These are phyloP conservation scores for Elongisporangium prolatum DNA, from an alignment of 352 stramenopile species.

Conservation along the genomic window DNA sequence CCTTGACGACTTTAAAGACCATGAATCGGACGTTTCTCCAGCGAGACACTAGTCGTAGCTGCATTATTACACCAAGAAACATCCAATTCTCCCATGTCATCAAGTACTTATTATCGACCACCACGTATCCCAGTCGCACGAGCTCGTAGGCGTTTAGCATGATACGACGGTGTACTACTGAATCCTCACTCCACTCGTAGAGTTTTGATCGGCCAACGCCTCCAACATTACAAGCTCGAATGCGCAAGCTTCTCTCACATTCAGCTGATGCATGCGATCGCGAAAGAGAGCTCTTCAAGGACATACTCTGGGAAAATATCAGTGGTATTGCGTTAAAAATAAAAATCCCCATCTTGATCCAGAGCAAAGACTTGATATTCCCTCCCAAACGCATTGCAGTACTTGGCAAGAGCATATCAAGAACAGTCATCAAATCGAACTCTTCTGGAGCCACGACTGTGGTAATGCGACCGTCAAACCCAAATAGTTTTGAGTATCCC, in stretches of 20 bases:
- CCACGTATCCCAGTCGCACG: slow-evolving; percentile 16
- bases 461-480: slow-evolving; percentile 11
- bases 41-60: background rate
- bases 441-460: slow-evolving; percentile 6
- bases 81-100: slow-evolving; percentile 17
- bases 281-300: background rate
- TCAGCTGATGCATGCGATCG: background rate
- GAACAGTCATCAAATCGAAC: slow-evolving; percentile 2
- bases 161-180: background rate
- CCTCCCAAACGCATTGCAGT: slow-evolving; percentile 10
- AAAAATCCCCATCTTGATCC: slow-evolving; percentile 6
- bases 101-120: slow-evolving; percentile 13
- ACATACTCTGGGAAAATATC: background rate
- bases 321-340: too few relatives aligned
- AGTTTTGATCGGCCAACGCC: background rate
- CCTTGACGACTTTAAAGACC: background rate
- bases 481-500: slow-evolving; percentile 1
- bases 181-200: background rate
- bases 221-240: background rate
- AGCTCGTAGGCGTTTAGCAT: slow-evolving; percentile 24
- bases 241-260: background rate
- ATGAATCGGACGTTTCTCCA: background rate
- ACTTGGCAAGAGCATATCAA: background rate
- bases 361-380: slow-evolving; percentile 14
- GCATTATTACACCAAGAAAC: slow-evolving; percentile 6